A percentile compares a stretch with the other conserved stretches of the same genome.
phyloP scores from a whole-genome alignment of 345 rosid species.

The Diplotaxis tenuifolia region DNA sequence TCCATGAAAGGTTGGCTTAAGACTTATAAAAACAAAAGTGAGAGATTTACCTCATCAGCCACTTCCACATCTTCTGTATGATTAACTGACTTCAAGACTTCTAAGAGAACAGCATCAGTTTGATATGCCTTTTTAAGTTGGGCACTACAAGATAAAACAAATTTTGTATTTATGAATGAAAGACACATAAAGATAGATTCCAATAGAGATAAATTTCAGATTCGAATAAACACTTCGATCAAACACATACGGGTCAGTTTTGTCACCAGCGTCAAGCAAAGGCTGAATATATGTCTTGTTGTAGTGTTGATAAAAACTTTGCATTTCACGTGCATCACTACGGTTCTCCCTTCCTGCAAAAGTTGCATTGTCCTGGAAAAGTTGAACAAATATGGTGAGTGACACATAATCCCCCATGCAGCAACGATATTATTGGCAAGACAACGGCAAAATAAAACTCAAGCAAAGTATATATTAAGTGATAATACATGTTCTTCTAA shows the following conservation, averaged over 20 bases:
- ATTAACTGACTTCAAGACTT: slow-evolving; percentile 61
- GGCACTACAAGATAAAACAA: slow-evolving; percentile 44
- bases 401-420: neutral
- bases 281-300: slow-evolving; percentile 78
- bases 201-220: neutral
- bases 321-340: slow-evolving; percentile 94
- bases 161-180: neutral
- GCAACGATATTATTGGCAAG: neutral
- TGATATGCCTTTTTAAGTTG: slow-evolving; percentile 73
- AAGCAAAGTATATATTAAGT: slow-evolving; percentile 8
- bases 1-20: neutral
- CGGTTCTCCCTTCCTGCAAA: slow-evolving; percentile 41
- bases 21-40: neutral
- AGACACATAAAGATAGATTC: neutral
- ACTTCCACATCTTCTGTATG: too few relatives aligned
- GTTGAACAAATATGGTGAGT: neutral
- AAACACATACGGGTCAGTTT: slow-evolving; percentile 61
- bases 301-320: slow-evolving; percentile 77
- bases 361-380: too few relatives aligned
- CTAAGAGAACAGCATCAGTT: slow-evolving; percentile 68
- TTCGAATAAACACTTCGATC: neutral
- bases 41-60: slow-evolving; percentile 53
- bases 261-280: slow-evolving; percentile 72
- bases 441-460: slow-evolving; percentile 5
- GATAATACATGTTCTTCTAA: slow-evolving; percentile 54